A percentile compares a stretch with the other conserved stretches of the same genome.
Evolutionary conservation across 768 basidiomycete species (phyloP).

Genomic region (Peribolospora baueri): DNA sequence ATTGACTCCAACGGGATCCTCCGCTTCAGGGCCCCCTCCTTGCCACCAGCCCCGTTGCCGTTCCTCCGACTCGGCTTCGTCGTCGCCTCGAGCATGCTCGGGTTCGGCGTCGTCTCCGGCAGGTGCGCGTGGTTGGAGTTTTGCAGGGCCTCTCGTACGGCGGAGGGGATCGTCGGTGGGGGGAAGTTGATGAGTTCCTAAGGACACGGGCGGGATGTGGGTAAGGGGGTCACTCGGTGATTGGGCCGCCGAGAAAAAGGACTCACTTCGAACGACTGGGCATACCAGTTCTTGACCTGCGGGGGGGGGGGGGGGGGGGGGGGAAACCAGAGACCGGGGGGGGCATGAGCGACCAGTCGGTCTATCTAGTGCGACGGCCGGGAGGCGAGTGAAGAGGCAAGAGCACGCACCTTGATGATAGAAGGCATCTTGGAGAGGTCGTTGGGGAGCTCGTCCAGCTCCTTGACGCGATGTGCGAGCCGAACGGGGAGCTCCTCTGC

Average conservation of each 20-base stretch:
- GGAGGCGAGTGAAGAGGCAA: background rate
- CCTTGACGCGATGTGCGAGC: slow-evolving; percentile 82
- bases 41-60: slow-evolving; percentile 23
- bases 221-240: background rate
- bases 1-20: slow-evolving; percentile 66
- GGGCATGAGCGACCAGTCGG: too few species aligned
- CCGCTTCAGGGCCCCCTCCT: slow-evolving; percentile 33
- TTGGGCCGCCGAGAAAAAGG: background rate
- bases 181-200: slow-evolving; percentile 82
- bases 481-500: slow-evolving; percentile 83
- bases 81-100: slow-evolving; percentile 29
- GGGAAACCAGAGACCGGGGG: background rate
- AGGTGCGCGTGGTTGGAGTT: slow-evolving; percentile 29
- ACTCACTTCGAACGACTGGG: slow-evolving; percentile 84
- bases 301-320: too few species aligned
- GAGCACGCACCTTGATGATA: slow-evolving; percentile 39
- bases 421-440: slow-evolving; percentile 72
- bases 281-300: slow-evolving; percentile 82
- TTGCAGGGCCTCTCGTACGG: slow-evolving; percentile 39
- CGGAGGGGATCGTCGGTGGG: slow-evolving; percentile 38
- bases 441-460: slow-evolving; percentile 81
- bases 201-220: background rate
- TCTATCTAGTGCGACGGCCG: too few species aligned
- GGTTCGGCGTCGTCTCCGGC: slow-evolving; percentile 59
- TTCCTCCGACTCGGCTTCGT: slow-evolving; percentile 14